Evolutionary conservation across 2,329 filamentous ascomycete genomes (phyloP).

Genomic region (Monosporascus cannonballus): DNA sequence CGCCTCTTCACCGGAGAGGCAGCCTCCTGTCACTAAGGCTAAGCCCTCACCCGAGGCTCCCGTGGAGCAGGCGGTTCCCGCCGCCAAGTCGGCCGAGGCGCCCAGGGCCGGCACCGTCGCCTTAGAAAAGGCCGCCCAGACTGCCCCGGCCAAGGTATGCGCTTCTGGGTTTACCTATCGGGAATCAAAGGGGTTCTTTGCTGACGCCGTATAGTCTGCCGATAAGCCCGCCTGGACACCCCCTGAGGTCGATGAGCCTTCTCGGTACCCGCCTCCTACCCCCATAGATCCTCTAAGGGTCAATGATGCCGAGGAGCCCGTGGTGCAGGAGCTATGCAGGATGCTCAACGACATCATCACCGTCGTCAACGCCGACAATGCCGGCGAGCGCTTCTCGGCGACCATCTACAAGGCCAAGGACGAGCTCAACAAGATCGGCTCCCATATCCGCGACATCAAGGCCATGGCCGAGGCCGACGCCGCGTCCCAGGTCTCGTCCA

Average conservation of each 20-base stretch:
- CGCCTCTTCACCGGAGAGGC: conserved; percentile 12
- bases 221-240: conserved; percentile 38
- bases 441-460: conserved; percentile 71
- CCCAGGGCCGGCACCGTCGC: conserved; percentile 19
- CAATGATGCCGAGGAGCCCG: conserved; percentile 70
- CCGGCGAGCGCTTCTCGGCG: conserved; percentile 68
- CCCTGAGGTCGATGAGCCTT: conserved; percentile 62
- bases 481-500: conserved; percentile 67
- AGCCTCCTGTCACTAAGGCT: conserved; percentile 19
- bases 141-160: background rate
- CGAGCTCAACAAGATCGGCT: conserved; percentile 71
- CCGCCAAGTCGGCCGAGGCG: conserved; percentile 24
- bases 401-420: conserved; percentile 81
- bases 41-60: conserved; percentile 13
- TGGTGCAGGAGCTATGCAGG: conserved; percentile 89
- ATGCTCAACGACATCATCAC: conserved; percentile 95
- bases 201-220: background rate
- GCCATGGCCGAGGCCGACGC: conserved; percentile 62
- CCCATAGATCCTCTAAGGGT: conserved; percentile 75
- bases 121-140: background rate
- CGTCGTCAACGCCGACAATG: conserved; percentile 81
- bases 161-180: background rate
- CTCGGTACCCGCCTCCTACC: conserved; percentile 54
- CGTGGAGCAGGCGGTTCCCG: conserved; percentile 21
- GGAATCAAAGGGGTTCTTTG: background rate